These are phyloP conservation scores for Brachypodium distachyon DNA, from an alignment of 202 grass and related monocot species.

Conservation along the genomic window DNA sequence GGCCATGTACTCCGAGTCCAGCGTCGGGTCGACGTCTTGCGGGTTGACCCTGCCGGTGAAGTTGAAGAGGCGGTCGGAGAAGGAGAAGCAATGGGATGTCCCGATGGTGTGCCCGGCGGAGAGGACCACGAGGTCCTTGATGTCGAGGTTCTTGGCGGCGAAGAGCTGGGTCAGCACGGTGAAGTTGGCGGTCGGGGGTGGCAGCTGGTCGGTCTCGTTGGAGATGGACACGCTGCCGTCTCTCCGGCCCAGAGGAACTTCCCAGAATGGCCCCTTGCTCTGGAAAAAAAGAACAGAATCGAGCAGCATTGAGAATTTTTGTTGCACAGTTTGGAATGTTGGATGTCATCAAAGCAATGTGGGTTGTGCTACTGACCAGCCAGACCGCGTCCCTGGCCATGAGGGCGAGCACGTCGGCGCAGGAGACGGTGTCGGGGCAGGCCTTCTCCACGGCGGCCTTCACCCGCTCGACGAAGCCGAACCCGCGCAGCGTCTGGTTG, in stretches of 20 bases:
- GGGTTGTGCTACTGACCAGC: slow-evolving; percentile 35
- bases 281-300: neutral
- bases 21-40: slow-evolving; percentile 47
- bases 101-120: slow-evolving; percentile 92
- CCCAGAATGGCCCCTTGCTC: slow-evolving; percentile 82
- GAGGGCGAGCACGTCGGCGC: slow-evolving; percentile 69
- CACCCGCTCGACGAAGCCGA: slow-evolving; percentile 46
- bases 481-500: slow-evolving; percentile 78
- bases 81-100: slow-evolving; percentile 71
- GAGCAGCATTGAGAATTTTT: neutral
- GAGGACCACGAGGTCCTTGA: slow-evolving; percentile 86
- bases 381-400: slow-evolving; percentile 80
- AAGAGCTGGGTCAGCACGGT: slow-evolving; percentile 59
- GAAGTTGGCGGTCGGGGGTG: slow-evolving; percentile 59
- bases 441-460: slow-evolving; percentile 77
- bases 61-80: slow-evolving; percentile 62
- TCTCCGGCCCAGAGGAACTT: slow-evolving; percentile 62
- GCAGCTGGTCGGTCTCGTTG: slow-evolving; percentile 65
- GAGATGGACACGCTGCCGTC: slow-evolving; percentile 63
- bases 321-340: no score
- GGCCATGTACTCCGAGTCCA: slow-evolving; percentile 48
- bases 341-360: no score
- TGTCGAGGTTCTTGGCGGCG: slow-evolving; percentile 51
- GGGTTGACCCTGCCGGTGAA: slow-evolving; percentile 67
- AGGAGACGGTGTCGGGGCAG: slow-evolving; percentile 73